A percentile compares a stretch with the other conserved stretches of the same genome.
These are phyloP conservation scores for Heritiera fomes DNA, from an alignment of 345 rosid genomes.

Conservation along the genomic window DNA sequence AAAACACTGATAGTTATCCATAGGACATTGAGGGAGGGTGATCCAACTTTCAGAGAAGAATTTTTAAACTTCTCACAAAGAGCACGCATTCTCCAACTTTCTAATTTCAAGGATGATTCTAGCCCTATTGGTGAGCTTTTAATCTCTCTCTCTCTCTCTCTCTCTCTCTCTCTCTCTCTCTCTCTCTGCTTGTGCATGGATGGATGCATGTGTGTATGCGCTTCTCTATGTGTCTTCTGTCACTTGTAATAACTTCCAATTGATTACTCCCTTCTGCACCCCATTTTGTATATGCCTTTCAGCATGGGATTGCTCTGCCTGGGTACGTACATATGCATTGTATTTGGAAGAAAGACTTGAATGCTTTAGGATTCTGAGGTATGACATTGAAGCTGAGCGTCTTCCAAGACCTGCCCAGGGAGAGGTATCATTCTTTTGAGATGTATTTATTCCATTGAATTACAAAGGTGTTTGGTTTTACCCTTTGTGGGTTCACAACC, in stretches of 20 bases:
- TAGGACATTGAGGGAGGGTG: conserved; percentile 86
- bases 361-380: conserved; percentile 84
- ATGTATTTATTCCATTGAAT: conserved; percentile 3
- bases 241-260: conserved; percentile 3
- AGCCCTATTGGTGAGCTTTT: conserved; percentile 72
- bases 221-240: neutral
- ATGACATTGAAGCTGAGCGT: conserved; percentile 94
- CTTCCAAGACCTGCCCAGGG: conserved; percentile 81
- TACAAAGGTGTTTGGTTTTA: neutral
- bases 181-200: neutral
- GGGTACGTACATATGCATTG: conserved; percentile 96
- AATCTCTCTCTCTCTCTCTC: neutral
- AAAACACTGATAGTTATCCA: conserved; percentile 92
- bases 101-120: conserved; percentile 97
- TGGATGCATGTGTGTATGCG: neutral
- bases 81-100: conserved; percentile 84
- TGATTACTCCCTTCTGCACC: neutral
- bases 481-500: neutral
- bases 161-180: conserved; percentile 1
- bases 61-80: conserved; percentile 74
- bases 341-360: conserved; percentile 95
- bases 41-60: conserved; percentile 93
- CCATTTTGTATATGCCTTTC: conserved; percentile 7
- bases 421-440: conserved; percentile 47
- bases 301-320: conserved; percentile 99